A percentile compares a stretch with the other conserved stretches of the same genome.
Evolutionary conservation across 2,329 filamentous ascomycete genomes (phyloP).

Genomic region (Arthroderma sp.): DNA sequence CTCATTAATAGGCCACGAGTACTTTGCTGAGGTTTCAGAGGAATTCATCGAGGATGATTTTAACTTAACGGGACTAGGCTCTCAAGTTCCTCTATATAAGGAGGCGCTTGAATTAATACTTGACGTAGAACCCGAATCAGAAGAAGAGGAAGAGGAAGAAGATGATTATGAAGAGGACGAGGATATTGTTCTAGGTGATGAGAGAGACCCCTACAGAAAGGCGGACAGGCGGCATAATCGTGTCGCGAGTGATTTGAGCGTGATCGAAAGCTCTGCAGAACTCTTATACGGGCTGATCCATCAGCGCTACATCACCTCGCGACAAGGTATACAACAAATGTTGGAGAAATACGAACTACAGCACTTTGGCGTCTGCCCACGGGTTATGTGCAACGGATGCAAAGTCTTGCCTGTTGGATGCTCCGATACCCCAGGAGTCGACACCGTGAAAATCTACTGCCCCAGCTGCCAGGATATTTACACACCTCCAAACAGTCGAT

Average conservation of each 20-base stretch:
- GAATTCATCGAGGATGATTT: constrained; percentile 99
- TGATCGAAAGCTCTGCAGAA: constrained; percentile 96
- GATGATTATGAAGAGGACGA: constrained; percentile 57
- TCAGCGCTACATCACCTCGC: constrained; percentile 93
- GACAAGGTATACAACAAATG: constrained; percentile 96
- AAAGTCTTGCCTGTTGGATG: constrained; percentile 86
- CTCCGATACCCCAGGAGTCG: constrained; percentile 87
- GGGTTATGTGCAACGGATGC: constrained; percentile 79
- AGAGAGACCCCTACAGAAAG: constrained; percentile 38
- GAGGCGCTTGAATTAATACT: constrained; percentile 98
- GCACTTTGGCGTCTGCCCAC: constrained; percentile 92
- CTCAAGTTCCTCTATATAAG: constrained; percentile 96
- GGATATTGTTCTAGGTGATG: constrained; percentile 52
- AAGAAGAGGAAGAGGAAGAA: constrained; percentile 53
- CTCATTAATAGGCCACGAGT: constrained; percentile 88
- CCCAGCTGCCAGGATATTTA: constrained; percentile 95
- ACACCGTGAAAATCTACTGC: constrained; percentile 97
- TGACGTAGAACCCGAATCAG: constrained; percentile 90
- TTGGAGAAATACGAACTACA: constrained; percentile 96
- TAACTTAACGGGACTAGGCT: constrained; percentile 89
- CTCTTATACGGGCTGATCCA: constrained; percentile 97
- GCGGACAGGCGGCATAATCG: constrained; percentile 66
- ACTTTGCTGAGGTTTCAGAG: constrained; percentile 96
- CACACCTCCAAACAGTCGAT: constrained; percentile 90
- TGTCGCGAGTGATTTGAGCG: constrained; percentile 81